Evolutionary conservation across 2,329 filamentous ascomycete species (phyloP).

Genomic region (Dryadomyces quercivorus): DNA sequence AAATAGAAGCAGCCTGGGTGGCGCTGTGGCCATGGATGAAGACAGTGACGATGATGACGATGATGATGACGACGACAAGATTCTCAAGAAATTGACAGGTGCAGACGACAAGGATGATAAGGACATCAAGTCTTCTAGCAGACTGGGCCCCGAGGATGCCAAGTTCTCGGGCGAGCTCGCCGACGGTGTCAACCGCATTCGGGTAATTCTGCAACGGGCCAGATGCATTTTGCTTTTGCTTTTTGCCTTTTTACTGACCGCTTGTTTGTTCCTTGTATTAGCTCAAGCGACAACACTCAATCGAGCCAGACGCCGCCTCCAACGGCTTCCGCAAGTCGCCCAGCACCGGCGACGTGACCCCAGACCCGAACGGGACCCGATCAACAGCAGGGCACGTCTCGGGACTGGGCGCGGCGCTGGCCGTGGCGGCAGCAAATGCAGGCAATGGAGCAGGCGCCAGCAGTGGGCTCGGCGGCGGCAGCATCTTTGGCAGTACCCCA

Average conservation of each 20-base stretch:
- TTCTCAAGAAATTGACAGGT: slow-evolving; percentile 53
- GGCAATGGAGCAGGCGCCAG: slow-evolving; percentile 9
- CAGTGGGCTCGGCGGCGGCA: slow-evolving; percentile 15
- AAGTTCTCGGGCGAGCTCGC: slow-evolving; percentile 62
- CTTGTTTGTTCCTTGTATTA: slow-evolving; percentile 21
- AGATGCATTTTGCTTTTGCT: slow-evolving; percentile 19
- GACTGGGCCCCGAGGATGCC: slow-evolving; percentile 56
- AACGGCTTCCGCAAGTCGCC: slow-evolving; percentile 32
- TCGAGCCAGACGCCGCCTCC: slow-evolving; percentile 44
- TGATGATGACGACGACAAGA: slow-evolving; percentile 38
- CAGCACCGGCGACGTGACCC: slow-evolving; percentile 20
- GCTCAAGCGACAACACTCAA: slow-evolving; percentile 73
- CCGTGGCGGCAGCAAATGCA: background rate
- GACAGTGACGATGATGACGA: slow-evolving; percentile 70
- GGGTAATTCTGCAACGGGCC: slow-evolving; percentile 30
- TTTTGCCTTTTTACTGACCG: background rate
- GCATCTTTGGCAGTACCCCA: background rate
- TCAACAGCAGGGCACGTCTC: slow-evolving; percentile 9
- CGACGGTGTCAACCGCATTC: slow-evolving; percentile 72
- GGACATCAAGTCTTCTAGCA: slow-evolving; percentile 33
- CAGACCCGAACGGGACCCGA: slow-evolving; percentile 26
- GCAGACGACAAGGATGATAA: slow-evolving; percentile 43
- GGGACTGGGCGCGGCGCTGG: background rate
- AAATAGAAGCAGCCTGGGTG: slow-evolving; percentile 36
- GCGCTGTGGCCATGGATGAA: slow-evolving; percentile 43